Evolutionary conservation across 371 early-diverging fungal genomes (phyloP).

Genomic region (Polyrhizophydium stewartii): DNA sequence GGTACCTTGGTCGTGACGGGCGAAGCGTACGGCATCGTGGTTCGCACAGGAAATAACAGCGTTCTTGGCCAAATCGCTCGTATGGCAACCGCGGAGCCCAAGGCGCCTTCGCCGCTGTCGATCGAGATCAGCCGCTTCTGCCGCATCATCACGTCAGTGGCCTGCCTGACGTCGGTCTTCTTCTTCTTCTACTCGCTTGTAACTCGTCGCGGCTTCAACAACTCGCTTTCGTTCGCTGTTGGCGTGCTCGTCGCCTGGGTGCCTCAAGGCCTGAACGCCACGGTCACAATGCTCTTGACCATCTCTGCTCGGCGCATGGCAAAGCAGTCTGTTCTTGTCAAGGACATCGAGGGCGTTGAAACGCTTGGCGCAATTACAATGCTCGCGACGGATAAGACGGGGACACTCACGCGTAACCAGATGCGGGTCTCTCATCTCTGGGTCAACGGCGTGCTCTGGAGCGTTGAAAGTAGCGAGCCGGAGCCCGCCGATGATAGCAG

Average conservation of each 20-base stretch:
- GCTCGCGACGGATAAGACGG: slow-evolving; percentile 94
- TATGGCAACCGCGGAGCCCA: slow-evolving; percentile 72
- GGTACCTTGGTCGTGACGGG: slow-evolving; percentile 77
- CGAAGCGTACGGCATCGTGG: slow-evolving; percentile 87
- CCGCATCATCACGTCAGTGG: slow-evolving; percentile 78
- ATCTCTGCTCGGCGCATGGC: slow-evolving; percentile 95
- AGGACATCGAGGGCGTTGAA: slow-evolving; percentile 92
- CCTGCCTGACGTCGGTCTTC: slow-evolving; percentile 64
- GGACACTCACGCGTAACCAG: slow-evolving; percentile 92
- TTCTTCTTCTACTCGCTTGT: slow-evolving; percentile 57
- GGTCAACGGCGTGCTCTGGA: slow-evolving; percentile 25
- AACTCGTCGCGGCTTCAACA: slow-evolving; percentile 37
- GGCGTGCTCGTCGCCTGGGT: slow-evolving; percentile 57
- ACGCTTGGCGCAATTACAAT: slow-evolving; percentile 93
- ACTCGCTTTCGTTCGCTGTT: slow-evolving; percentile 83
- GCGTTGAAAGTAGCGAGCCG: background rate
- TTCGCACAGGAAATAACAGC: slow-evolving; percentile 86
- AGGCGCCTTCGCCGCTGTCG: slow-evolving; percentile 65
- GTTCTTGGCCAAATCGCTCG: slow-evolving; percentile 93
- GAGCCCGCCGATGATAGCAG: no score
- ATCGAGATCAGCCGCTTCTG: slow-evolving; percentile 80
- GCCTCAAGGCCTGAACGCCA: slow-evolving; percentile 87
- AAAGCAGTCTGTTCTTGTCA: slow-evolving; percentile 80
- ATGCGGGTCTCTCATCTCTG: slow-evolving; percentile 92
- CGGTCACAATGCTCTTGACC: slow-evolving; percentile 84